Evolutionary conservation across 2,329 filamentous ascomycete genomes (phyloP).

Genomic region (Blastomyces emzantsi): DNA sequence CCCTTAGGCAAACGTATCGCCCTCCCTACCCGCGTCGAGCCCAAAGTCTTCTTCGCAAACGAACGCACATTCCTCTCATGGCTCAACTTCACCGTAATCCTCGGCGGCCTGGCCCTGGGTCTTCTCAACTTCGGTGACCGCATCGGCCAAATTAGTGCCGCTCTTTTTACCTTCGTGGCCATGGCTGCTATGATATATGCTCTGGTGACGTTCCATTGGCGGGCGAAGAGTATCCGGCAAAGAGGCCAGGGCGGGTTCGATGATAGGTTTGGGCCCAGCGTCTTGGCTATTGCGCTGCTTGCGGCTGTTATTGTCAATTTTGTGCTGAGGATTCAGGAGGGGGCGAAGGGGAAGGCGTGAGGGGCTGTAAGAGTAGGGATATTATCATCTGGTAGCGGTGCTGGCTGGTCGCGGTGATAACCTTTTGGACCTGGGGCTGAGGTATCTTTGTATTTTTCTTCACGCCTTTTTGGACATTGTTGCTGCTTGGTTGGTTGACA

Average conservation of each 20-base stretch:
- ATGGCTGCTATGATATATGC: slow-evolving; percentile 96
- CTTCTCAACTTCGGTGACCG: slow-evolving; percentile 97
- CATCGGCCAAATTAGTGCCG: slow-evolving; percentile 86
- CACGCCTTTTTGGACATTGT: neutral
- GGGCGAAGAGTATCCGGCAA: slow-evolving; percentile 82
- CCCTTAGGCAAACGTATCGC: slow-evolving; percentile 82
- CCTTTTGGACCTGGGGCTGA: neutral
- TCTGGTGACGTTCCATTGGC: slow-evolving; percentile 91
- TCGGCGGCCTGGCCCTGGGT: slow-evolving; percentile 90
- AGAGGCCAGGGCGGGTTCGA: slow-evolving; percentile 94
- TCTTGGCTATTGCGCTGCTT: slow-evolving; percentile 76
- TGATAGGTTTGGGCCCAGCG: slow-evolving; percentile 86
- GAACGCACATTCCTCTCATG: slow-evolving; percentile 98
- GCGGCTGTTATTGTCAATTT: slow-evolving; percentile 95
- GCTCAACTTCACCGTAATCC: slow-evolving; percentile 99
- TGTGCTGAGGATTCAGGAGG: slow-evolving; percentile 53
- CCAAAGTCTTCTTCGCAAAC: slow-evolving; percentile 99
- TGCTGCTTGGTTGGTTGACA: neutral
- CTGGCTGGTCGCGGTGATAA: neutral
- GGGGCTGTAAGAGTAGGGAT: neutral
- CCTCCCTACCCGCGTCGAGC: slow-evolving; percentile 93
- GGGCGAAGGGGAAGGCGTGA: slow-evolving; percentile 6
- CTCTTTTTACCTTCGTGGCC: slow-evolving; percentile 86
- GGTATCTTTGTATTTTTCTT: neutral
- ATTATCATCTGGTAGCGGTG: neutral